phyloP scores from a whole-genome alignment of 345 rosid genomes.

The Melaleuca alternifolia region DNA sequence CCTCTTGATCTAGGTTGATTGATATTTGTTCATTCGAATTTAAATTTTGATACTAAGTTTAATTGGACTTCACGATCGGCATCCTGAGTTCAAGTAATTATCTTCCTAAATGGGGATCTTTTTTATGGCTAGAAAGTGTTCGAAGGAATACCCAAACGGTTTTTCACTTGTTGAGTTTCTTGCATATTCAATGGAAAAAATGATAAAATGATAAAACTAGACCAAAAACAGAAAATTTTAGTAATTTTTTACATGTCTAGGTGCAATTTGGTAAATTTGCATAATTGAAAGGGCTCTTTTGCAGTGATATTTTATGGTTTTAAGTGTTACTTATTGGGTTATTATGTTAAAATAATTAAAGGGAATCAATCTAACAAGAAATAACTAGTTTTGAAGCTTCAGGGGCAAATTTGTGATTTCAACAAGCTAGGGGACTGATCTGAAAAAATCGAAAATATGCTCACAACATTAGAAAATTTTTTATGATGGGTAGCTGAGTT shows the following conservation, averaged over 20 bases:
- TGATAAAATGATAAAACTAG: too few species aligned
- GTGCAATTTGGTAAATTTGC: background rate
- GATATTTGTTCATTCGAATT: too few species aligned
- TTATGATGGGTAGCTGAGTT: background rate
- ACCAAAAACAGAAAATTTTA: too few species aligned
- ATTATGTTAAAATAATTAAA: background rate
- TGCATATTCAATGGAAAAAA: too few species aligned
- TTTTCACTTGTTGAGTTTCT: too few species aligned
- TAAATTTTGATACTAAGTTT: too few species aligned
- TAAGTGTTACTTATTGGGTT: background rate
- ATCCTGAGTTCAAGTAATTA: too few species aligned
- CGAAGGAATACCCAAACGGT: too few species aligned
- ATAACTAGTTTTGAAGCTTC: background rate
- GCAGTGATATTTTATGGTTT: background rate
- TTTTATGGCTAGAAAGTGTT: too few species aligned
- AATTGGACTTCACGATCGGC: too few species aligned
- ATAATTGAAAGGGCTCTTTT: background rate
- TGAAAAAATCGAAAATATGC: too few species aligned
- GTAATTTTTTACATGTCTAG: background rate
- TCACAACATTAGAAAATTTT: background rate
- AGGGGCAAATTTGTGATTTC: background rate
- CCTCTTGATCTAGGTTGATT: background rate
- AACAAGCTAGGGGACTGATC: background rate
- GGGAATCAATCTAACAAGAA: background rate
- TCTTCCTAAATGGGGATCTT: too few species aligned